A percentile compares a stretch with the other conserved stretches of the same genome.
Conservation (phyloP, 805 yeast species). For the Schwanniomyces polymorphus region DNA sequence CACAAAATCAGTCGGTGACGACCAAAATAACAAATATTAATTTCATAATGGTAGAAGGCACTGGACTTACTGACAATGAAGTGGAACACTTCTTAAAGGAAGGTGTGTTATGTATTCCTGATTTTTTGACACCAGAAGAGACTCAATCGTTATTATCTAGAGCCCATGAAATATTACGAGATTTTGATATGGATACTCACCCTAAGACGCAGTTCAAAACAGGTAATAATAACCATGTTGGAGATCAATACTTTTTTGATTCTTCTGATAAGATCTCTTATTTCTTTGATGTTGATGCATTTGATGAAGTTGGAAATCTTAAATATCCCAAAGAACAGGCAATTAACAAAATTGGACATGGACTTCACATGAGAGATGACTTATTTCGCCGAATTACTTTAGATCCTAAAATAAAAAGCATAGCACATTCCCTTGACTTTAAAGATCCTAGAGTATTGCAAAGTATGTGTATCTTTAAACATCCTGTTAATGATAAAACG, state of each 20-base stretch:
- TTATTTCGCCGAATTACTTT: constrained; percentile 53
- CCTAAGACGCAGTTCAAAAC: constrained; percentile 75
- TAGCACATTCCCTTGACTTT: constrained; percentile 54
- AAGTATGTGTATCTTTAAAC: constrained; percentile 78
- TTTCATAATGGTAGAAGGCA: neutral
- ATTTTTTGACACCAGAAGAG: constrained; percentile 48
- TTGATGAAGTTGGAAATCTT: constrained; percentile 52
- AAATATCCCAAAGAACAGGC: constrained; percentile 53
- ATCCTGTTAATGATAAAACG: constrained; percentile 40
- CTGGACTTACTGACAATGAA: constrained; percentile 49
- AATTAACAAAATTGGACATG: constrained; percentile 80
- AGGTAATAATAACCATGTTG: constrained; percentile 57
- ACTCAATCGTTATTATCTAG: constrained; percentile 40
- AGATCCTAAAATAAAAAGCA: constrained; percentile 45
- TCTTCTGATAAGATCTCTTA: constrained; percentile 68
- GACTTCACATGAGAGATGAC: constrained; percentile 58
- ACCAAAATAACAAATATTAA: neutral
- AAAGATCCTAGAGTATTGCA: constrained; percentile 72
- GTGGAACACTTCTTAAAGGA: constrained; percentile 47
- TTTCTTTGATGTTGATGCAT: constrained; percentile 73
- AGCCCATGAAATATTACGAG: constrained; percentile 44
- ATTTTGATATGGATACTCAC: constrained; percentile 55
- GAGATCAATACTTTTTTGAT: constrained; percentile 68
- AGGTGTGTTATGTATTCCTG: constrained; percentile 63
- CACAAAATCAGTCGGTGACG: neutral